phyloP scores from a whole-genome alignment of 176 grass and related monocot genomes.

The Aegilops bicornis region DNA sequence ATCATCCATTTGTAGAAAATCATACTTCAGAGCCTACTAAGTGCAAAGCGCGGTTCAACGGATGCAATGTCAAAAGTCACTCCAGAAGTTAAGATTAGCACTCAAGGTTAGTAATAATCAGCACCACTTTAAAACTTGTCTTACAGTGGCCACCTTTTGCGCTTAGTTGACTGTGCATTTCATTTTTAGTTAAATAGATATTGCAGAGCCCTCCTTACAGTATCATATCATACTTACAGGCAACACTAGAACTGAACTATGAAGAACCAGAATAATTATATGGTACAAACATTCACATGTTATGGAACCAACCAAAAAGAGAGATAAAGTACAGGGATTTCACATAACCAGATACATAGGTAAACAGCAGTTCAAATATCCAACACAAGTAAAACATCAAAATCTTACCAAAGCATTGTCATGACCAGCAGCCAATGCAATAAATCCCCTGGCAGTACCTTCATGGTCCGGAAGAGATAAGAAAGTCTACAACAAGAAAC shows the following conservation, averaged over 20 bases:
- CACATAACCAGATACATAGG: neutral
- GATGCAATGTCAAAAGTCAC: neutral
- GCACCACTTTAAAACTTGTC: neutral
- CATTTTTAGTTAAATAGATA: neutral
- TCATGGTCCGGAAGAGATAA: slow-evolving; percentile 66
- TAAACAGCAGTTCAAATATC: slow-evolving; percentile 4
- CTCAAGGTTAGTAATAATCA: neutral
- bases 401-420: slow-evolving; percentile 49
- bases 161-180: neutral
- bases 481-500: slow-evolving; percentile 57
- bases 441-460: slow-evolving; percentile 59
- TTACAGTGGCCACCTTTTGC: neutral
- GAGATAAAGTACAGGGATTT: neutral
- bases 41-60: neutral
- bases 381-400: slow-evolving; percentile 21
- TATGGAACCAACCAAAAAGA: neutral
- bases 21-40: slow-evolving; percentile 10
- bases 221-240: neutral
- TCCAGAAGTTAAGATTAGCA: neutral
- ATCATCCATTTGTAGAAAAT: neutral
- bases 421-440: slow-evolving; percentile 65
- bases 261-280: neutral
- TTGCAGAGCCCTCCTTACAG: neutral
- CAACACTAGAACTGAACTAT: slow-evolving; percentile 8
- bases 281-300: neutral